Conservation (phyloP, 805 yeast genomes). For the Groenewaldozyma salmanticensis region DNA sequence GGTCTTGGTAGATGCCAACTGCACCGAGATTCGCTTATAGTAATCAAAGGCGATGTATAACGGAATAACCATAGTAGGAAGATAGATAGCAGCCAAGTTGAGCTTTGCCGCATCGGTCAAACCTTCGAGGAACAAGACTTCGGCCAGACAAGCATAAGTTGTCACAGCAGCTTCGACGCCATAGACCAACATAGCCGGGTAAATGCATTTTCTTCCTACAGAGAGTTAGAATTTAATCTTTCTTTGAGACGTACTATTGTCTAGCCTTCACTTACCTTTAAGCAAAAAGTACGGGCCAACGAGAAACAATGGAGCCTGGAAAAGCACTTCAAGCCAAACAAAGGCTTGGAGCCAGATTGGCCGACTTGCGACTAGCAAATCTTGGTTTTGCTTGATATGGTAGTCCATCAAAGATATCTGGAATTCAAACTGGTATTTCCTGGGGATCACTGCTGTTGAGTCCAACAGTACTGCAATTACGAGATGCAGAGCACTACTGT, state of each 20-base stretch:
- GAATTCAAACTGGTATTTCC: constrained; percentile 33
- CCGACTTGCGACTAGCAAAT: constrained; percentile 48
- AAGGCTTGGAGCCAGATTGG: constrained; percentile 70
- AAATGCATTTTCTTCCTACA: too few species aligned
- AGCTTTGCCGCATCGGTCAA: constrained; percentile 30
- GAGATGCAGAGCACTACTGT: constrained; percentile 44
- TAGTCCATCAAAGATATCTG: constrained; percentile 44
- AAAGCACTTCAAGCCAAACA: constrained; percentile 59
- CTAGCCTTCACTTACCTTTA: constrained; percentile 28
- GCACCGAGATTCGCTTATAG: constrained; percentile 18
- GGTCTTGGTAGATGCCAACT: too few species aligned
- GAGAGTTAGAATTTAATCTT: background rate
- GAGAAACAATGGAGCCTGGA: constrained; percentile 82
- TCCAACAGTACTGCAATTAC: constrained; percentile 72
- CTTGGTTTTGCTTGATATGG: constrained; percentile 61
- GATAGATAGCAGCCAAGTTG: constrained; percentile 44
- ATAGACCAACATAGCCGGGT: constrained; percentile 46
- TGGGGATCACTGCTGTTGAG: constrained; percentile 59
- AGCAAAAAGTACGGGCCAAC: constrained; percentile 31
- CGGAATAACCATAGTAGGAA: constrained; percentile 68
- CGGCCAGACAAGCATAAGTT: constrained; percentile 54
- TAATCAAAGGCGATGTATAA: constrained; percentile 42
- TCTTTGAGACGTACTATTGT: background rate
- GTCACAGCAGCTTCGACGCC: constrained; percentile 80
- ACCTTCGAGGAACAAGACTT: constrained; percentile 26